Evolutionary conservation across 2,329 filamentous ascomycete genomes (phyloP).

Genomic region (Fusarium chaquense): DNA sequence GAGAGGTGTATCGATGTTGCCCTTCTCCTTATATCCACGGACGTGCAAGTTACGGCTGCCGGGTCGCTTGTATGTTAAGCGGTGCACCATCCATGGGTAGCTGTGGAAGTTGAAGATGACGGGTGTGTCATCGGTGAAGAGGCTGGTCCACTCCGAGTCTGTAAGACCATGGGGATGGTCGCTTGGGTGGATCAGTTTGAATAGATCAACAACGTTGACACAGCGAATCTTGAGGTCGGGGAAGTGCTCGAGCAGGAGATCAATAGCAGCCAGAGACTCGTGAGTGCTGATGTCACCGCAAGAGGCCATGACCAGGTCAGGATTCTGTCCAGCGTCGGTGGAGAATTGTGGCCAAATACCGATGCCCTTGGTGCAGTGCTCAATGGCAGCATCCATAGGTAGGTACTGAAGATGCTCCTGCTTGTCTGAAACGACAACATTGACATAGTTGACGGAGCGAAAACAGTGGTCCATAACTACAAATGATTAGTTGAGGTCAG

Average conservation of each 20-base stretch:
- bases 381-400: slow-evolving; percentile 77
- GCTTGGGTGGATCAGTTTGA: slow-evolving; percentile 77
- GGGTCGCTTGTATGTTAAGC: slow-evolving; percentile 79
- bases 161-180: slow-evolving; percentile 81
- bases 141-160: slow-evolving; percentile 72
- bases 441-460: slow-evolving; percentile 80
- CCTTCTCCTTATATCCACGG: slow-evolving; percentile 85
- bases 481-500: slow-evolving; percentile 27
- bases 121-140: slow-evolving; percentile 79
- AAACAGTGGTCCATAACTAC: slow-evolving; percentile 80
- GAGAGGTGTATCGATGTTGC: slow-evolving; percentile 84
- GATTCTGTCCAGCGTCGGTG: slow-evolving; percentile 75
- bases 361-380: slow-evolving; percentile 82
- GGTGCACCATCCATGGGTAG: slow-evolving; percentile 84
- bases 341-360: slow-evolving; percentile 84
- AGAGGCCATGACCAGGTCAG: slow-evolving; percentile 80
- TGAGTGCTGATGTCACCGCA: slow-evolving; percentile 81
- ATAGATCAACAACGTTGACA: slow-evolving; percentile 84
- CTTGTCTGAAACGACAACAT: slow-evolving; percentile 84
- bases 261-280: slow-evolving; percentile 80
- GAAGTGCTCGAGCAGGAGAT: slow-evolving; percentile 77
- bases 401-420: slow-evolving; percentile 82
- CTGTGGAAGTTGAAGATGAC: slow-evolving; percentile 88
- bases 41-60: slow-evolving; percentile 77
- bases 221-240: slow-evolving; percentile 81